Evolutionary conservation across 73 alveolate genomes (phyloP), one percentile per base, ranked within the genome.

Genomic region (Paramecium caudatum): DNA sequence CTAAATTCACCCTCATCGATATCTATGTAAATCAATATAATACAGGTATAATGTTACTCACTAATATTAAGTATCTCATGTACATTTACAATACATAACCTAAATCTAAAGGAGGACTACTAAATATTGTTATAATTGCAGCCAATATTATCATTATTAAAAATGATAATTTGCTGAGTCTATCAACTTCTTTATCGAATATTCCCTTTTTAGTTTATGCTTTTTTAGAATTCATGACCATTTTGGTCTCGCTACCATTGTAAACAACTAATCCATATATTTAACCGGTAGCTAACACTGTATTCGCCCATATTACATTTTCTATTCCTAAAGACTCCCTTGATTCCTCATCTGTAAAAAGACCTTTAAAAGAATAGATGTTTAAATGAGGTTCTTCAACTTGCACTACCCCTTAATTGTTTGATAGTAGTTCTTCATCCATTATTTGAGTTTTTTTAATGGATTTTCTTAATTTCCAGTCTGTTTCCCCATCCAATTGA

Each of bases 401-500:
- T 27, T 82, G 17, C 12, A 63, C 21, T 32, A 41, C 3, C 34
- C 82, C 92, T 33, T 82, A 63, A 10, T 85, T 2, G 61, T 63
- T 41, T 41, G 82, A 45, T 32, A 93, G 16, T 92, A 41, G 68
- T 5, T 94, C 93, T 3, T 95, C 85, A 68, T 62, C 92, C 30
- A 65, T 65, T 9, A 90, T 93, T 85, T 97, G 94, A 9, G 99
- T 96, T 17, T 36, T 23, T n/a, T 80, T 32, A 1, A 93, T 82
- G 0, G 99, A 98, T 90, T 96, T 96, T 47, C 99, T 91, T 21
- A 95, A 91, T 82, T 98, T 98, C 99, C 99, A 97, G 90, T 97
- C 99, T 1, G 99, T 97, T 90, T 97, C 99, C 25, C 99, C 99
- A 92, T 97, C 99, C 46, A 97, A 91, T 90, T 97, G 96, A 90